Evolutionary conservation across 2,329 filamentous ascomycete genomes (phyloP).

Genomic region (Pseudonectria buxi): DNA sequence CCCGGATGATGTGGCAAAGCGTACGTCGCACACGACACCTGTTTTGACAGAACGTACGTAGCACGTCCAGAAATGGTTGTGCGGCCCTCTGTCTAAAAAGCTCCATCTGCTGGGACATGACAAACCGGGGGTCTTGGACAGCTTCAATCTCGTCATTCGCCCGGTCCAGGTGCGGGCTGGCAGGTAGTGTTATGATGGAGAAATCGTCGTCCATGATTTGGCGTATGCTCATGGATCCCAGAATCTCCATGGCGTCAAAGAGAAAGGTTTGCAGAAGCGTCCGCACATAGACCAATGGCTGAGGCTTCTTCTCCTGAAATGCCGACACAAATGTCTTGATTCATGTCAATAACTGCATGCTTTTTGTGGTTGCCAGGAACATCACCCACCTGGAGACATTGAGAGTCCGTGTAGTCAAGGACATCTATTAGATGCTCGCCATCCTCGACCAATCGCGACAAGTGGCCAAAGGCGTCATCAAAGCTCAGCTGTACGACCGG

Average conservation of each 20-base stretch:
- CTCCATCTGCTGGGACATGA: constrained; percentile 69
- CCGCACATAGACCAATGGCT: constrained; percentile 77
- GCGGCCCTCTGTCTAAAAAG: constrained; percentile 53
- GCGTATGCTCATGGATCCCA: constrained; percentile 62
- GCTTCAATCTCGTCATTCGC: constrained; percentile 71
- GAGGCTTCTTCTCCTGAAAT: constrained; percentile 72
- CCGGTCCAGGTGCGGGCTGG: constrained; percentile 62
- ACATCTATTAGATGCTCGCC: constrained; percentile 62
- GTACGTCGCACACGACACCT: constrained; percentile 81
- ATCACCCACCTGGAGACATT: constrained; percentile 59
- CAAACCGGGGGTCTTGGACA: constrained; percentile 64
- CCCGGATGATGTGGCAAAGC: constrained; percentile 74
- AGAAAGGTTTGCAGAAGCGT: constrained; percentile 71
- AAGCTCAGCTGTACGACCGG: constrained; percentile 76
- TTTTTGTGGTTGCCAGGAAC: background rate
- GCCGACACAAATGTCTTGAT: constrained; percentile 62
- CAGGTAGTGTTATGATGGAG: constrained; percentile 67
- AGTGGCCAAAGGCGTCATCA: constrained; percentile 61
- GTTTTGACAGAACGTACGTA: constrained; percentile 83
- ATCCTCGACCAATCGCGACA: constrained; percentile 66
- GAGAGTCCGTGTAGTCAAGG: constrained; percentile 59
- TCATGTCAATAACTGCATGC: background rate
- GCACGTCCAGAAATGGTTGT: constrained; percentile 74
- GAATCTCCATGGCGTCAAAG: constrained; percentile 63
- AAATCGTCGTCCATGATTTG: constrained; percentile 77